phyloP scores from a whole-genome alignment of 345 rosid genomes.

The Eucalyptus camaldulensis region DNA sequence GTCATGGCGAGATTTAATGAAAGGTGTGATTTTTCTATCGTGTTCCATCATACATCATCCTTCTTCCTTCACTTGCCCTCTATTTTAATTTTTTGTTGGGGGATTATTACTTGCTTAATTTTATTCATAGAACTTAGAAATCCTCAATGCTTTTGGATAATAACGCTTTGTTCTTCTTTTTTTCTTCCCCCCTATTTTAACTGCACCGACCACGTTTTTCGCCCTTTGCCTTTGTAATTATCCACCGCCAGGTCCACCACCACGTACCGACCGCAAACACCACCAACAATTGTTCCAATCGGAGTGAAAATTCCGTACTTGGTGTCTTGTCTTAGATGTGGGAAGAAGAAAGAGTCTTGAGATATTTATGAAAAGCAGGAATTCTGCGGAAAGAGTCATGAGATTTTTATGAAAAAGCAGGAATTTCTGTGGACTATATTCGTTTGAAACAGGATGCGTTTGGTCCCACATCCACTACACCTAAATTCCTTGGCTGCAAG shows the following conservation, averaged over 20 bases:
- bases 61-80: not conserved
- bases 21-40: not conserved
- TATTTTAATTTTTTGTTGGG: not conserved
- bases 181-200: not conserved
- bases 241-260: not conserved
- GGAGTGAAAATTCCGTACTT: not conserved
- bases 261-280: not conserved
- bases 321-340: not conserved
- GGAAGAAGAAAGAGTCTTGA: not conserved
- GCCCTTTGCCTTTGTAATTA: not conserved
- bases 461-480: not conserved
- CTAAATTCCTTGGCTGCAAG: not conserved
- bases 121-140: not conserved
- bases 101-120: not conserved
- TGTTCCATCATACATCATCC: not conserved
- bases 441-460: not conserved
- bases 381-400: not conserved
- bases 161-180: not conserved
- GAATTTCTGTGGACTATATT: not conserved
- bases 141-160: not conserved
- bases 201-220: not conserved
- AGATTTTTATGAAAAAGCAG: not conserved
- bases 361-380: not conserved
- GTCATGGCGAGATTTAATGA: constrained; percentile 19
- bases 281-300: not conserved